A percentile compares a stretch with the other conserved stretches of the same genome.
These are phyloP conservation scores for Pterulicium gracile DNA, from an alignment of 1,284 basidiomycete species.

Conservation along the genomic window DNA sequence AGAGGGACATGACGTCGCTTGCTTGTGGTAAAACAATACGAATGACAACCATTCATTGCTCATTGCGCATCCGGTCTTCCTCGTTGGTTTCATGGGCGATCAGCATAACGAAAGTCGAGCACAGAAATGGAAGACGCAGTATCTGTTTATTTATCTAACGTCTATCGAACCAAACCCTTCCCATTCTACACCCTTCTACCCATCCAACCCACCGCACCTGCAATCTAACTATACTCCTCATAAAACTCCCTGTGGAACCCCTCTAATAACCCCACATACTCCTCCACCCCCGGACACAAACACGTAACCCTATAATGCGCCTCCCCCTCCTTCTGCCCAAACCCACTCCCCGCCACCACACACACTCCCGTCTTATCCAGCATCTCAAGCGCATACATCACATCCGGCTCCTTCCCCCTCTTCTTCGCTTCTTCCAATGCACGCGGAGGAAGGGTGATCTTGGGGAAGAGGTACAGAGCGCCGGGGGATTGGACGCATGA, in stretches of 20 bases:
- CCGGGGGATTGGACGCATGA: constrained; percentile 67
- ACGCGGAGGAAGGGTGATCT: constrained; percentile 56
- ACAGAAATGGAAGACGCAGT: too few species aligned
- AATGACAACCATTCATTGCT: too few species aligned
- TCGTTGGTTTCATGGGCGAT: too few species aligned
- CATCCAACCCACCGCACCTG: too few species aligned
- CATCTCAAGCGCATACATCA: constrained; percentile 76
- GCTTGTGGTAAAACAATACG: too few species aligned
- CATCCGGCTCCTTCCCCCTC: constrained; percentile 74
- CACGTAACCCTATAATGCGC: constrained; percentile 86
- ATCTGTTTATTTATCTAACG: too few species aligned
- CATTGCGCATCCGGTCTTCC: too few species aligned
- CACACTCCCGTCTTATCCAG: constrained; percentile 89
- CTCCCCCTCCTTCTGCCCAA: constrained; percentile 83
- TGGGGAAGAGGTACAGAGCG: constrained; percentile 80
- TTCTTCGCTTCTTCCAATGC: constrained; percentile 66
- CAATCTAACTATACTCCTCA: constrained; percentile 40
- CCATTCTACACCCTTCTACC: too few species aligned
- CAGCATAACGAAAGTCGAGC: too few species aligned
- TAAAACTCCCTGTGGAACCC: constrained; percentile 76
- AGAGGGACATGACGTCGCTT: constrained; percentile 29
- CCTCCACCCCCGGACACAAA: constrained; percentile 81
- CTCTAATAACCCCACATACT: constrained; percentile 80
- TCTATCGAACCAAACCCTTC: too few species aligned
- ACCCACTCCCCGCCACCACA: constrained; percentile 85